These are phyloP conservation scores for Quercus lobata DNA, from an alignment of 331 rosid species.

Conservation along the genomic window DNA sequence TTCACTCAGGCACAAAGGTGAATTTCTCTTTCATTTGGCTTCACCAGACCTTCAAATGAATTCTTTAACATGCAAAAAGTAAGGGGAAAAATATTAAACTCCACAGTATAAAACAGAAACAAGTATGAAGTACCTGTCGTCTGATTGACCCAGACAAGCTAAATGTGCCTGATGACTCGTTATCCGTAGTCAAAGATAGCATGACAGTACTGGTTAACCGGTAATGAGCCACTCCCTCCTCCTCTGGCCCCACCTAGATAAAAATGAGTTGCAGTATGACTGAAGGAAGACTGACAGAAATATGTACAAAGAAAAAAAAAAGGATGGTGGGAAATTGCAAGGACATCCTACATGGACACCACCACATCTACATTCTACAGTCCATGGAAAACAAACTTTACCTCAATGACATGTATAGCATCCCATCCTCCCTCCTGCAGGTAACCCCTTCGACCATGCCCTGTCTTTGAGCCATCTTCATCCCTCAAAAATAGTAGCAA, in stretches of 20 bases:
- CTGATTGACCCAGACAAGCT: conserved; percentile 92
- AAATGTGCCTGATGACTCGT: conserved; percentile 79
- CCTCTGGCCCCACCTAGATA: conserved; percentile 78
- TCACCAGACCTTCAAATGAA: conserved; percentile 7
- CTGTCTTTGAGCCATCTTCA: conserved; percentile 93
- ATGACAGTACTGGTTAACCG: conserved; percentile 91
- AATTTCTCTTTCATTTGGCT: conserved; percentile 10
- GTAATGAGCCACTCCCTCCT: conserved; percentile 74
- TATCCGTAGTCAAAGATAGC: conserved; percentile 83
- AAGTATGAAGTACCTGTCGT: conserved; percentile 61
- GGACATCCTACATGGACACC: neutral
- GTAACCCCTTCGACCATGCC: conserved; percentile 89
- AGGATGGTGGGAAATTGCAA: neutral
- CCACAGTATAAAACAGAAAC: conserved; percentile 12
- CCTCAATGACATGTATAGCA: conserved; percentile 99
- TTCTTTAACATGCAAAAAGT: neutral
- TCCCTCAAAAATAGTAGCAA: conserved; percentile 26
- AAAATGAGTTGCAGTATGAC: conserved; percentile 11
- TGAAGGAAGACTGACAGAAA: neutral
- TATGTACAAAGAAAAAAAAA: conserved; percentile 1
- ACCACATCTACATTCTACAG: neutral
- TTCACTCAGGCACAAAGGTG: conserved; percentile 13
- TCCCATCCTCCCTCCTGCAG: conserved; percentile 99
- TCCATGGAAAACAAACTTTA: conserved; percentile 20
- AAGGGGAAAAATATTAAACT: conserved; percentile 3